Evolutionary conservation across 495 filamentous ascomycete genomes (phyloP).

Genomic region (Thermochaetoides thermophila): DNA sequence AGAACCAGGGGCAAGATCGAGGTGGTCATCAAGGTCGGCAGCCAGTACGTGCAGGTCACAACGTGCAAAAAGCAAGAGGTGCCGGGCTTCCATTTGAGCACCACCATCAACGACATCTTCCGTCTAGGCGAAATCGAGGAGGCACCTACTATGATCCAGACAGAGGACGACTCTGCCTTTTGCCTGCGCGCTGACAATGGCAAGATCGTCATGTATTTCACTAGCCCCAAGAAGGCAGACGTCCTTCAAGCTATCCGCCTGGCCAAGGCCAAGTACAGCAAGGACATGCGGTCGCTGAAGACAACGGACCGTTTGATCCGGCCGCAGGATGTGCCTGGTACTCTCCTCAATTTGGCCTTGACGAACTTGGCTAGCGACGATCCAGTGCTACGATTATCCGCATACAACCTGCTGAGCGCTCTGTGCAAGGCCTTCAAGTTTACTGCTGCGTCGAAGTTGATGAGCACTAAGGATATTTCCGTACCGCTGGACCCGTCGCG

Average conservation of each 20-base stretch:
- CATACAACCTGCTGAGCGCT: constrained; percentile 48
- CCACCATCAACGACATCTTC: constrained; percentile 53
- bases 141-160: constrained; percentile 43
- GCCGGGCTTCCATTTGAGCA: constrained; percentile 39
- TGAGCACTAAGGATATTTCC: constrained; percentile 42
- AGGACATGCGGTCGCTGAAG: constrained; percentile 41
- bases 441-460: constrained; percentile 39
- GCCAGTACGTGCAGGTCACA: constrained; percentile 52
- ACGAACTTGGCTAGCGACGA: constrained; percentile 47
- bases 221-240: constrained; percentile 43
- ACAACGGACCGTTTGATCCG: constrained; percentile 44
- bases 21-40: constrained; percentile 48
- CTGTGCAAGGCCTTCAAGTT: constrained; percentile 52
- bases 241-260: constrained; percentile 43
- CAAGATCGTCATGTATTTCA: constrained; percentile 53
- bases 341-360: constrained; percentile 47
- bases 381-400: constrained; percentile 39
- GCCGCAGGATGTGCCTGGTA: constrained; percentile 54
- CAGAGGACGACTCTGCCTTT: constrained; percentile 52
- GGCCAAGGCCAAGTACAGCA: constrained; percentile 44
- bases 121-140: constrained; percentile 49
- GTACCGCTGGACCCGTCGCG: constrained; percentile 45
- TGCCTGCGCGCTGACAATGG: constrained; percentile 50
- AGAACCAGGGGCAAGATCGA: constrained; percentile 53
- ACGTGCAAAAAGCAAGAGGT: constrained; percentile 52